phyloP scores from a whole-genome alignment of 768 basidiomycete genomes.

The Psilocybe azurescens region DNA sequence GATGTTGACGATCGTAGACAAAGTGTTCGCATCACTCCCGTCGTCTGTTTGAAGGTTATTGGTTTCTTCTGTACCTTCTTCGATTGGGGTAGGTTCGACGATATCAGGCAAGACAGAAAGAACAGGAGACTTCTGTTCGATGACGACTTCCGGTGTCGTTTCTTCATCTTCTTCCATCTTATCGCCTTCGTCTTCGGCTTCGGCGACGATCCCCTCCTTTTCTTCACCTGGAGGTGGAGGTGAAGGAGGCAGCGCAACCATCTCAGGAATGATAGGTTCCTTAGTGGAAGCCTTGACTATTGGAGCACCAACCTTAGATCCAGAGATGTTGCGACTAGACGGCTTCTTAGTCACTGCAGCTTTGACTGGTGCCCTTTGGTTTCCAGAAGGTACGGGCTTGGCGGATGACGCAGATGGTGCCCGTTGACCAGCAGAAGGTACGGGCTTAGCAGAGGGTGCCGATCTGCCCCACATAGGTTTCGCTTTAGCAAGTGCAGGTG shows the following conservation, averaged over 20 bases:
- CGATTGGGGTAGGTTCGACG: neutral
- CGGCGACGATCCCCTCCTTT: neutral
- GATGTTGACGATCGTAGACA: neutral
- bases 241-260: slow-evolving; percentile 42
- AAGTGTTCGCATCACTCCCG: neutral
- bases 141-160: neutral
- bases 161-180: slow-evolving; percentile 1
- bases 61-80: neutral
- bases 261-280: slow-evolving; percentile 34
- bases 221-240: slow-evolving; percentile 26
- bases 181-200: neutral
- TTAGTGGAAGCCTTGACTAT: slow-evolving; percentile 7
- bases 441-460: slow-evolving; percentile 16
- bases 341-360: slow-evolving; percentile 24
- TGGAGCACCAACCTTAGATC: neutral
- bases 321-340: slow-evolving; percentile 14
- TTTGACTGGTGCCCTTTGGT: slow-evolving; percentile 14
- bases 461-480: slow-evolving; percentile 30
- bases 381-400: slow-evolving; percentile 13
- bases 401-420: slow-evolving; percentile 14
- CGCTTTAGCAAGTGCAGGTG: neutral
- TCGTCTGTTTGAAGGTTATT: neutral
- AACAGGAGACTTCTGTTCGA: neutral
- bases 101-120: neutral
- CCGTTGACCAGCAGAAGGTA: slow-evolving; percentile 16